phyloP scores from a whole-genome alignment of 2,329 filamentous ascomycete species.

The Cladophialophora yegresii region DNA sequence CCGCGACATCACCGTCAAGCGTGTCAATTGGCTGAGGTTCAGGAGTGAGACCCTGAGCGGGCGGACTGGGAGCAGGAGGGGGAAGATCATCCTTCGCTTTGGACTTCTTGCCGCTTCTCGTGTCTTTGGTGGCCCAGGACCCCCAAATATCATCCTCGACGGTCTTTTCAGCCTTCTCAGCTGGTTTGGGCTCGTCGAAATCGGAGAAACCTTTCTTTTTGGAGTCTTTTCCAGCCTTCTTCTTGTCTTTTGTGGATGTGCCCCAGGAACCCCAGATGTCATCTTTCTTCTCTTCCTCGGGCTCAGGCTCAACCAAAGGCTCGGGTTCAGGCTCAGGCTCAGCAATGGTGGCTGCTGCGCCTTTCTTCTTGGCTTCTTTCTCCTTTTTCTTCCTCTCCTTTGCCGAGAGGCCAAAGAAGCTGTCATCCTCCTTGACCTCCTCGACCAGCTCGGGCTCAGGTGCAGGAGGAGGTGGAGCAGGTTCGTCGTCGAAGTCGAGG shows the following conservation, averaged over 20 bases:
- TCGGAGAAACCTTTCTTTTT: slow-evolving; percentile 43
- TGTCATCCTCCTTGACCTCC: slow-evolving; percentile 47
- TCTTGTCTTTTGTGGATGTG: slow-evolving; percentile 51
- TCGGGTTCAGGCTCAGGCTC: slow-evolving; percentile 17
- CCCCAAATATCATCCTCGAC: slow-evolving; percentile 42
- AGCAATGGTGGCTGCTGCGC: not conserved
- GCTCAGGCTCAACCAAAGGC: slow-evolving; percentile 14
- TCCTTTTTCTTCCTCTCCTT: slow-evolving; percentile 19
- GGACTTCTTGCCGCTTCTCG: slow-evolving; percentile 51
- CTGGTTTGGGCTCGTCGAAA: slow-evolving; percentile 24
- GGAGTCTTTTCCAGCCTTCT: slow-evolving; percentile 50
- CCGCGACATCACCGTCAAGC: slow-evolving; percentile 39
- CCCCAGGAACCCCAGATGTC: slow-evolving; percentile 51
- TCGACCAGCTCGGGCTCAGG: slow-evolving; percentile 39
- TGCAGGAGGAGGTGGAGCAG: slow-evolving; percentile 2
- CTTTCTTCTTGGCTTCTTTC: slow-evolving; percentile 21
- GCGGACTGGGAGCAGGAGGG: slow-evolving; percentile 53
- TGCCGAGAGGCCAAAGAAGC: slow-evolving; percentile 35
- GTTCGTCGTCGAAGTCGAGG: slow-evolving; percentile 49
- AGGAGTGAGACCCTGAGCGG: slow-evolving; percentile 48
- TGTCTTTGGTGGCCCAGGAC: slow-evolving; percentile 39
- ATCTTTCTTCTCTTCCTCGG: slow-evolving; percentile 42
- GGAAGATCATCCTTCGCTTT: slow-evolving; percentile 49
- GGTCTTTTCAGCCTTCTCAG: slow-evolving; percentile 22
- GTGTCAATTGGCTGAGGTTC: slow-evolving; percentile 44